phyloP scores from a whole-genome alignment of 352 stramenopile species.

The Phytopythium sindhum region DNA sequence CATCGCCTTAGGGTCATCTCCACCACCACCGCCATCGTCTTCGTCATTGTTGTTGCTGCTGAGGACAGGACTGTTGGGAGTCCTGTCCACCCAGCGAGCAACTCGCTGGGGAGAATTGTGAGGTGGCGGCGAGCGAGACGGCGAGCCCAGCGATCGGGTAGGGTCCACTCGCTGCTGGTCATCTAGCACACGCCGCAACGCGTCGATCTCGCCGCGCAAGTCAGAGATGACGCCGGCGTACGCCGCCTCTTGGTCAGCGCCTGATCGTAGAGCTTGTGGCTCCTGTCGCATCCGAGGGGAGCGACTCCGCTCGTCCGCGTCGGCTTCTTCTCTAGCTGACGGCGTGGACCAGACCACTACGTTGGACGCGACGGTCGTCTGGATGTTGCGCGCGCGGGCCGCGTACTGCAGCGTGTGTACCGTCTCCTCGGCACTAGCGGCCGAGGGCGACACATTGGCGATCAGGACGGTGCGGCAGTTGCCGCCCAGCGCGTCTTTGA shows the following conservation, averaged over 20 bases:
- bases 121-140: background rate
- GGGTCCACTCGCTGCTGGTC: background rate
- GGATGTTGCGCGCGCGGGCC: conserved; percentile 92
- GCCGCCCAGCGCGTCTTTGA: conserved; percentile 87
- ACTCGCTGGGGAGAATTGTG: background rate
- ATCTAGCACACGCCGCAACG: background rate
- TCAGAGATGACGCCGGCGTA: background rate
- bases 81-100: background rate
- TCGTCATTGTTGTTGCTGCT: conserved; percentile 1
- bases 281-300: background rate
- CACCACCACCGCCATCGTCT: background rate
- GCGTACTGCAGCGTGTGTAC: conserved; percentile 93
- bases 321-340: background rate
- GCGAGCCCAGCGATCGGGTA: background rate
- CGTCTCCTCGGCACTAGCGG: conserved; percentile 88
- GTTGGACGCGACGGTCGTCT: conserved; percentile 87
- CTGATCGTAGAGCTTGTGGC: background rate
- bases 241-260: background rate
- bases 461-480: conserved; percentile 95
- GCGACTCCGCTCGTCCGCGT: background rate
- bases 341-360: conserved; percentile 81
- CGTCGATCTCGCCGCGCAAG: background rate
- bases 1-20: background rate
- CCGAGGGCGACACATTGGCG: conserved; percentile 83
- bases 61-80: background rate